These are phyloP conservation scores for Calonectria multiphialidica DNA, from an alignment of 2,329 filamentous ascomycete genomes.

Conservation along the genomic window DNA sequence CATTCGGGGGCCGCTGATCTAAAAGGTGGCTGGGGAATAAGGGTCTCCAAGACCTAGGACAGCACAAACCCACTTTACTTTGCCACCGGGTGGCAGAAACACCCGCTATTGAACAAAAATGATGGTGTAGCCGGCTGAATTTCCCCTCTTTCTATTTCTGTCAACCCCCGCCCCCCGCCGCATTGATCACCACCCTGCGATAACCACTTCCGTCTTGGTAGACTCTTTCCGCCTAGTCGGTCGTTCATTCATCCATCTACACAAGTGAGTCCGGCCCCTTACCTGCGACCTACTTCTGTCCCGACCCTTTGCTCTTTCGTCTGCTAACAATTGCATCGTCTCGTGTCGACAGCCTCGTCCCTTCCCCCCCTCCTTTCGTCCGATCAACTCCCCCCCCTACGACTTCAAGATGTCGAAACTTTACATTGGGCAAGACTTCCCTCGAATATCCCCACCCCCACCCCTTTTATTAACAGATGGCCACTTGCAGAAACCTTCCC, in stretches of 20 bases:
- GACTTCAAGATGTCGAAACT: not conserved
- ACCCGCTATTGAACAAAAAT: not conserved
- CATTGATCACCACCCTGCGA: conserved; percentile 5
- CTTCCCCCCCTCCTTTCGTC: not conserved
- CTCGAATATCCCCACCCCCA: no score
- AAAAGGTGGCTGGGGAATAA: not conserved
- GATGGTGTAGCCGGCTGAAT: not conserved
- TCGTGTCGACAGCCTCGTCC: not conserved
- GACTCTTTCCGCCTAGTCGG: not conserved
- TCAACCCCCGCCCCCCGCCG: conserved; percentile 7
- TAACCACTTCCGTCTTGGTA: not conserved
- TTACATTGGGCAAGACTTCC: not conserved
- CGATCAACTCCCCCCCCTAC: not conserved
- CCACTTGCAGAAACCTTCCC: not conserved
- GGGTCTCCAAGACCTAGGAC: conserved; percentile 1
- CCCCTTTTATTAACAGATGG: not conserved
- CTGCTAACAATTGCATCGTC: not conserved
- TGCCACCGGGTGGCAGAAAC: not conserved
- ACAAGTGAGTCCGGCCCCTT: not conserved
- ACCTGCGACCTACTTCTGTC: no score
- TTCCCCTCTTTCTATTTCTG: conserved; percentile 12
- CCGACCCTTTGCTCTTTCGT: not conserved
- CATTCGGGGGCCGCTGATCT: no score
- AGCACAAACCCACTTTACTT: not conserved
- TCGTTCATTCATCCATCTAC: not conserved